Conservation (phyloP, 805 yeast genomes). For the Nakazawaea molendinolei region DNA sequence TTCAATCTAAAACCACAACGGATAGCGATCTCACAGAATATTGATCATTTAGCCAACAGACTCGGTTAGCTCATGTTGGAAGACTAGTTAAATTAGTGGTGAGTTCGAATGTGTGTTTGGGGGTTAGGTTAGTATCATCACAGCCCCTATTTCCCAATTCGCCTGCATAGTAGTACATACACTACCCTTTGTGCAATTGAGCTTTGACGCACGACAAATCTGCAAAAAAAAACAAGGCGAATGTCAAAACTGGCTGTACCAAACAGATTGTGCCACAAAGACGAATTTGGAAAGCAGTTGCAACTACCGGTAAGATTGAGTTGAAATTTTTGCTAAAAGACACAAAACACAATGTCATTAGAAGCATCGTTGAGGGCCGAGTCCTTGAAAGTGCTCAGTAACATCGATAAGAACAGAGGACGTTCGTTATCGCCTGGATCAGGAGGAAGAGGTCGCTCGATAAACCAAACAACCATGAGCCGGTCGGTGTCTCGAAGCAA, state of each 20-base stretch:
- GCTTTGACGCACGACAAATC: background rate
- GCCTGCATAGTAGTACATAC: too few species aligned
- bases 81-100: too few species aligned
- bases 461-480: conserved; percentile 15
- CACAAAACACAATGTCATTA: conserved; percentile 8
- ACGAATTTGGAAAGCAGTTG: background rate
- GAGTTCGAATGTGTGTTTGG: too few species aligned
- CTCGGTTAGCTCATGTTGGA: too few species aligned
- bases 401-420: conserved; percentile 8
- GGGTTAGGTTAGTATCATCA: too few species aligned
- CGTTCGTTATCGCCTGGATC: conserved; percentile 7
- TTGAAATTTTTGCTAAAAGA: background rate
- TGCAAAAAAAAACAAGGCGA: background rate
- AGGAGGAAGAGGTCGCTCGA: conserved; percentile 1
- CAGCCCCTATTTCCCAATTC: background rate
- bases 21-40: too few species aligned
- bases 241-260: background rate
- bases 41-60: too few species aligned
- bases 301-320: background rate
- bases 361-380: conserved; percentile 10
- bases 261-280: background rate
- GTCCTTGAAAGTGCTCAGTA: conserved; percentile 8
- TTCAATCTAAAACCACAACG: too few species aligned
- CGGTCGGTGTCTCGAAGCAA: conserved; percentile 16
- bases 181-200: background rate